A percentile compares a stretch with the other conserved stretches of the same genome.
These are phyloP conservation scores for Fraxinus pennsylvanica DNA, from an alignment of 257 asterid species.

Conservation along the genomic window DNA sequence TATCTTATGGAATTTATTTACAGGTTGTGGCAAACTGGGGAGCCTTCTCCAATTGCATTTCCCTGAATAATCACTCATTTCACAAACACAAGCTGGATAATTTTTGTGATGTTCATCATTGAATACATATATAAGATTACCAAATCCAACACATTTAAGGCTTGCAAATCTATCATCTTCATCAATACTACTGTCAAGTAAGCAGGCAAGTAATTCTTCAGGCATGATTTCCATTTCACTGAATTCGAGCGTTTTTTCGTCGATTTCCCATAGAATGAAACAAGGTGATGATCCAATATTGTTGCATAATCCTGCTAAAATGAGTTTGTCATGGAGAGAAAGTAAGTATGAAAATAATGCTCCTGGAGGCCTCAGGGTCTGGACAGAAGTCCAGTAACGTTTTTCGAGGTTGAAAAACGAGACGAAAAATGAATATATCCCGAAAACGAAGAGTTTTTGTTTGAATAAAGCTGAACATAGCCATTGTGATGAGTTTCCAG, in stretches of 20 bases:
- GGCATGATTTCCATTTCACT: slow-evolving; percentile 42
- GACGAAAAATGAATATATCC: slow-evolving; percentile 21
- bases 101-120: slow-evolving; percentile 22
- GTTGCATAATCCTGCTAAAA: slow-evolving; percentile 40
- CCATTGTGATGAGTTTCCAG: slow-evolving; percentile 22
- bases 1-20: slow-evolving; percentile 7
- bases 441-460: slow-evolving; percentile 32
- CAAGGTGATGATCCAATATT: neutral
- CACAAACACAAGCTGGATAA: slow-evolving; percentile 35
- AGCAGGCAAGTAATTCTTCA: slow-evolving; percentile 11
- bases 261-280: slow-evolving; percentile 39
- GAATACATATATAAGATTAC: slow-evolving; percentile 33
- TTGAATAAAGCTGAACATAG: slow-evolving; percentile 29
- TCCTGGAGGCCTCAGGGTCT: slow-evolving; percentile 42
- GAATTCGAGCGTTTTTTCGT: slow-evolving; percentile 41
- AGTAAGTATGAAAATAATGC: slow-evolving; percentile 26
- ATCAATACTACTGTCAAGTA: slow-evolving; percentile 18
- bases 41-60: slow-evolving; percentile 35
- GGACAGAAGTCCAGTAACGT: too few species aligned
- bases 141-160: slow-evolving; percentile 35
- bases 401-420: slow-evolving; percentile 25
- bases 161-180: slow-evolving; percentile 9
- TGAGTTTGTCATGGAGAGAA: slow-evolving; percentile 25
- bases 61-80: slow-evolving; percentile 25
- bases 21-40: slow-evolving; percentile 31